Conservation (phyloP, 2,329 filamentous ascomycete species). For the Ophiognomonia clavigignenti-juglandacearum region DNA sequence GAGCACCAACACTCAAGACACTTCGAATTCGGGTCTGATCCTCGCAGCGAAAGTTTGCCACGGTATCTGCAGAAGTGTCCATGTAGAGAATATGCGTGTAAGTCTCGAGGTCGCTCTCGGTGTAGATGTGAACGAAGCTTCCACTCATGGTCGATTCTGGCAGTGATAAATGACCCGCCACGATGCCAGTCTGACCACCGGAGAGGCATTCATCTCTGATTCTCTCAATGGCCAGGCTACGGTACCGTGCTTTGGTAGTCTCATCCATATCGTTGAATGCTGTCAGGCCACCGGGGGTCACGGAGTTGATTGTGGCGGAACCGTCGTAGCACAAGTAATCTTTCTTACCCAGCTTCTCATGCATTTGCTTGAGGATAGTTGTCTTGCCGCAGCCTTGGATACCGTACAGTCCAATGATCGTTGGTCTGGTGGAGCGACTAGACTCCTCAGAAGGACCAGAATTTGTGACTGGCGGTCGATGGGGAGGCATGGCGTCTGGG, state of each 20-base stretch:
- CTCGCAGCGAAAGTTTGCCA: conserved; percentile 31
- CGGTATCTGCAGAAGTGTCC: conserved; percentile 29
- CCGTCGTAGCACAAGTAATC: conserved; percentile 48
- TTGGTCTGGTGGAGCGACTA: conserved; percentile 23
- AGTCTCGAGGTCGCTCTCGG: conserved; percentile 35
- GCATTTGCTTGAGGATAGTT: conserved; percentile 36
- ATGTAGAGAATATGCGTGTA: conserved; percentile 59
- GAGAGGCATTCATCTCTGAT: conserved; percentile 34
- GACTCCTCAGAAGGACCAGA: background rate
- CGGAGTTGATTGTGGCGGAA: conserved; percentile 37
- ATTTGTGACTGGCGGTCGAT: background rate
- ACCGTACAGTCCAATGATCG: conserved; percentile 50
- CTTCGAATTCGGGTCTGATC: conserved; percentile 35
- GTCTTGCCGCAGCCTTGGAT: conserved; percentile 51
- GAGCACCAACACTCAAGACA: conserved; percentile 26
- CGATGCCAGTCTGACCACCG: conserved; percentile 35
- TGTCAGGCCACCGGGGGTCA: conserved; percentile 41
- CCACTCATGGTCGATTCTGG: conserved; percentile 45
- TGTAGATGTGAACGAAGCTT: conserved; percentile 33
- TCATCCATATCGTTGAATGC: conserved; percentile 38
- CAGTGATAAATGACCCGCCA: conserved; percentile 41
- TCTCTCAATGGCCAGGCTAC: conserved; percentile 38
- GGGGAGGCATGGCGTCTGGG: too few relatives aligned
- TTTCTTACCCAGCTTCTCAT: conserved; percentile 25
- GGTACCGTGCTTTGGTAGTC: conserved; percentile 31